Conservation (phyloP, 2,329 filamentous ascomycete species). For the Fusarium sp. region DNA sequence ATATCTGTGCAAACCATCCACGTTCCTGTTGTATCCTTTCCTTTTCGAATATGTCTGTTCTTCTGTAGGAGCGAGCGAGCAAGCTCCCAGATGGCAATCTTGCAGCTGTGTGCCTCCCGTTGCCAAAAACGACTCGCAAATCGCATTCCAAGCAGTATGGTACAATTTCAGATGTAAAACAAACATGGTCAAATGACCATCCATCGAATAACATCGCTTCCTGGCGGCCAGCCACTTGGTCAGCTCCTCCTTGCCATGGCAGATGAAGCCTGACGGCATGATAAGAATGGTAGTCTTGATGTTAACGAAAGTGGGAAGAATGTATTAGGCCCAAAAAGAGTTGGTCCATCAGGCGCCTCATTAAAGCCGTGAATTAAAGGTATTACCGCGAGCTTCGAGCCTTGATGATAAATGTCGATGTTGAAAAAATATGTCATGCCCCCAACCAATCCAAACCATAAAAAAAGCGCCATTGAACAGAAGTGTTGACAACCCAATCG, state of each 20-base stretch:
- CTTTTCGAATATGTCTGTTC: slow-evolving; percentile 10
- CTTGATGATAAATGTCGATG: slow-evolving; percentile 32
- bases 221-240: slow-evolving; percentile 9
- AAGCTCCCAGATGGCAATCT: slow-evolving; percentile 5
- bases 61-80: slow-evolving; percentile 22
- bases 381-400: slow-evolving; percentile 44
- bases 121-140: slow-evolving; percentile 8
- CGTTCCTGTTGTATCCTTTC: slow-evolving; percentile 1
- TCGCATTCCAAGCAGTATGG: slow-evolving; percentile 28
- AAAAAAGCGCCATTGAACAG: slow-evolving; percentile 26
- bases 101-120: slow-evolving; percentile 11
- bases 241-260: not conserved
- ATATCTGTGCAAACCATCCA: slow-evolving; percentile 26
- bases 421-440: slow-evolving; percentile 36
- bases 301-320: slow-evolving; percentile 31
- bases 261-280: not conserved
- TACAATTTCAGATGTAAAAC: slow-evolving; percentile 39
- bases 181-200: not conserved
- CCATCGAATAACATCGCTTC: slow-evolving; percentile 21
- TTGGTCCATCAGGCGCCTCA: slow-evolving; percentile 32
- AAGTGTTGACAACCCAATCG: slow-evolving; percentile 32
- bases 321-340: slow-evolving; percentile 30
- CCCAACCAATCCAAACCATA: slow-evolving; percentile 30
- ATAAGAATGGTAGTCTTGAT: slow-evolving; percentile 29
- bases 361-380: slow-evolving; percentile 44